Base-by-base conservation (phyloP, 176 grass and related monocot species). In the Carex pumila region DNA sequence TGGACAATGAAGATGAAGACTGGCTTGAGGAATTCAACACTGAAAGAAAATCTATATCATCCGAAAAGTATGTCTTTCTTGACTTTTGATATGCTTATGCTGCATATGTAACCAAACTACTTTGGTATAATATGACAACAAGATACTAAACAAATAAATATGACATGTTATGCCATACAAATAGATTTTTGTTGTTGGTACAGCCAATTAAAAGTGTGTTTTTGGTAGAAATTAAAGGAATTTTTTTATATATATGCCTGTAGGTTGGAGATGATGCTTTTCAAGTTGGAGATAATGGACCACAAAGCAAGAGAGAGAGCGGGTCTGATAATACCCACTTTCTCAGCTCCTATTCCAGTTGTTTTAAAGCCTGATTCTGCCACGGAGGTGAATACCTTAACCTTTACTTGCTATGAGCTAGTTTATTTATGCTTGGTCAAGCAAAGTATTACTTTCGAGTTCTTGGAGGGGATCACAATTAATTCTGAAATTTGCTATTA, bases 281-380 rank as follows among this genome's bases (percentile, higher is more conserved):
- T 98, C 92, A 98, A 98, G 79, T 86, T 98, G 79, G 92, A 98
- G 88, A 86, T 90, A 87, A 92, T 98, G 88, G 95, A 98, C 58
- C 92, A 94, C 53, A 98, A 93, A 88, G 85, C 92, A 90, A 91
- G 95, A 90, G 95, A 98, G 89, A 93, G 91, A 91, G 87, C 92
- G 87, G 95, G 92, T 86, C 68, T 86, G 49, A 93, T 94, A 91
- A 84, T 87, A 72, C 86, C 89, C 82, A 93, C 95, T 80, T 91
- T 94, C 83, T 62, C 87, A 64, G 90, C 89, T 67, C 91, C 92
- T 60, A 90, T 98, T 90, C 86, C 89, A 84, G 92, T 98, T 76
- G 69, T 93, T 88, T 91, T 98, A 87, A 90, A 94, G 87, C 86
- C 89, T 86, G 91, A 94, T 91, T 69, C 89, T 90, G 92, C 91